Evolutionary conservation across 345 rosid genomes (phyloP), one percentile per base, ranked within the genome.

Genomic region (Hibiscus syriacus): DNA sequence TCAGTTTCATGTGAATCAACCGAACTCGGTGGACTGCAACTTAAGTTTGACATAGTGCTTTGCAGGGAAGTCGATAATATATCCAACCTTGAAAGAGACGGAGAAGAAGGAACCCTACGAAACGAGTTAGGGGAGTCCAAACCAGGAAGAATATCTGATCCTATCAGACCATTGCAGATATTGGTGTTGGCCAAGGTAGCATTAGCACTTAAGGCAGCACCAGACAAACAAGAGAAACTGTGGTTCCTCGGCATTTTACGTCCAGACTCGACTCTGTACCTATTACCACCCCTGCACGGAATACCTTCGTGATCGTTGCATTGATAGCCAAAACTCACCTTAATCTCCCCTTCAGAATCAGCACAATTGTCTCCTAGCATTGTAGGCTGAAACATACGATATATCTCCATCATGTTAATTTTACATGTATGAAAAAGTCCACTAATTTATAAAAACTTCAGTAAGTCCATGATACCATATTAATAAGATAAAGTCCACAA

Each of bases 171-270:
- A 23, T 94, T 87, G 81, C 94, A 87, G 77, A n/a, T n/a, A n/a
- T n/a, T n/a, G n/a, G n/a, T n/a, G n/a, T n/a, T 91, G 50, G 96
- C 99, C 71, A 94, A 80, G 5, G 99, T 87, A 23, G 99, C 92
- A 85, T 91, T 94, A 39, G 97, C 99, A 71, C 97, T 89, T 68
- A 94, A 59, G 62, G 92, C 97, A 54, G 97, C 99, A 68, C 99
- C 99, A 25, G 99, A 86, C 66, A 91, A 79, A 79, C 96, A 91
- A 71, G 99, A 83, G 81, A 94, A 87, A 55, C 93, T 84, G 63
- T 93, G 82, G 0, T 80, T 82, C 81, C 81, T 87, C 0, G 74
- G 83, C 52, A 86, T 56, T 66, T 81, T 76, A 56, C 80, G 68
- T 25, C 85, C 85, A 7, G 26, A 66, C 11, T 49, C 75, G 71